phyloP scores from a whole-genome alignment of 2,329 filamentous ascomycete genomes.

The Penicillium oxalicum region DNA sequence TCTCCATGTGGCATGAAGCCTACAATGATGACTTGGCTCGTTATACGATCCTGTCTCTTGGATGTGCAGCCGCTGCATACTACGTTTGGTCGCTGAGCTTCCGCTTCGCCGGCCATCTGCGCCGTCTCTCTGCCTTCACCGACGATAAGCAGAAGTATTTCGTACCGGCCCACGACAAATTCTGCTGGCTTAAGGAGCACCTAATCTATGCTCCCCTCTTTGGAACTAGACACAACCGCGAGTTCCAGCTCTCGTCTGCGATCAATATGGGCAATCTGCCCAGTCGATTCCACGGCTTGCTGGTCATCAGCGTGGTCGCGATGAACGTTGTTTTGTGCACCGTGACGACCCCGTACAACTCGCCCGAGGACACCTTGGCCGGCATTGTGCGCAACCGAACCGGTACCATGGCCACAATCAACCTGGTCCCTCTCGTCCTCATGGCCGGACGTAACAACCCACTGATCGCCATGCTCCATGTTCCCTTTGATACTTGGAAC shows the following conservation, averaged over 20 bases:
- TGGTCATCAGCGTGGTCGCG: constrained; percentile 36
- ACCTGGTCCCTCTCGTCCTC: constrained; percentile 40
- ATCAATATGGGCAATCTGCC: constrained; percentile 44
- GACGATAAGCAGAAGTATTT: constrained; percentile 79
- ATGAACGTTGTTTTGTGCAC: constrained; percentile 49
- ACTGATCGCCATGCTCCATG: constrained; percentile 37
- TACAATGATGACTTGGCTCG: constrained; percentile 53
- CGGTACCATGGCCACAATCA: constrained; percentile 39
- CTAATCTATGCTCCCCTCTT: constrained; percentile 49
- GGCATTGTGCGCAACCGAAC: constrained; percentile 40
- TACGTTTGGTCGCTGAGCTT: constrained; percentile 61
- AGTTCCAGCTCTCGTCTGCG: constrained; percentile 40
- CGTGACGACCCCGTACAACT: constrained; percentile 38
- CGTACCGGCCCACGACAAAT: constrained; percentile 51
- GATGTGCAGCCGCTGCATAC: constrained; percentile 56
- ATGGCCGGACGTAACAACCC: constrained; percentile 42
- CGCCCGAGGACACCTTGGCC: constrained; percentile 28
- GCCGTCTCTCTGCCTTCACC: constrained; percentile 67
- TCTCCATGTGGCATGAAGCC: constrained; percentile 23
- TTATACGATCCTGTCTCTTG: constrained; percentile 60
- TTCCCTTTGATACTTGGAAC: constrained; percentile 42
- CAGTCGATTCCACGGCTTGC: constrained; percentile 41
- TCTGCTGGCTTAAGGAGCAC: constrained; percentile 62
- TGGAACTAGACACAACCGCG: constrained; percentile 40
- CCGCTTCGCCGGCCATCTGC: constrained; percentile 60